Percentiles rank a stretch among this genome's conserved stretches.
Conservation (phyloP, 2,329 filamentous ascomycete genomes). For the Cladosporium sp. region DNA sequence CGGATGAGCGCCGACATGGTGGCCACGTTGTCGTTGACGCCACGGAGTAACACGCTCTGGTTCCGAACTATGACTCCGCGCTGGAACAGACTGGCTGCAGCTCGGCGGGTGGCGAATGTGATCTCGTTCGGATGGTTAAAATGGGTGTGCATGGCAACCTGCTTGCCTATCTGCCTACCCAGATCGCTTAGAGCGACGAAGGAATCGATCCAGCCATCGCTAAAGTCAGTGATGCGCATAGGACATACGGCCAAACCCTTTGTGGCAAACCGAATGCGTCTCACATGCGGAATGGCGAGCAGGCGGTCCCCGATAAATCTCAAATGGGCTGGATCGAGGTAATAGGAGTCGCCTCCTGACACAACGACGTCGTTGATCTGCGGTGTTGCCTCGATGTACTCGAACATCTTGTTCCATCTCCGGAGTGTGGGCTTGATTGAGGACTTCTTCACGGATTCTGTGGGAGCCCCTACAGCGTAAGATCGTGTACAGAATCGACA, state of each 20-base stretch:
- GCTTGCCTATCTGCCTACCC: conserved; percentile 53
- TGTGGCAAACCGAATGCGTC: conserved; percentile 57
- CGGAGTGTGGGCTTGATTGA: conserved; percentile 33
- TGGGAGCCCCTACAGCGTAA: conserved; percentile 55
- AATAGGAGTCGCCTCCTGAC: conserved; percentile 61
- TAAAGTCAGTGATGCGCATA: conserved; percentile 50
- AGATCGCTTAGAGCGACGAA: conserved; percentile 50
- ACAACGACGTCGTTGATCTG: conserved; percentile 57
- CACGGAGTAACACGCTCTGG: conserved; percentile 56
- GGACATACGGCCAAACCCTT: conserved; percentile 60
- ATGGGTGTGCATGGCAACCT: conserved; percentile 61
- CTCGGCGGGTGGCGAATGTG: conserved; percentile 55
- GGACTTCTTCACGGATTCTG: conserved; percentile 43
- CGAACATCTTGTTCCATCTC: conserved; percentile 55
- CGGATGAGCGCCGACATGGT: conserved; percentile 54
- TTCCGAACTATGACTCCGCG: conserved; percentile 56
- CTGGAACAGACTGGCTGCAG: conserved; percentile 48
- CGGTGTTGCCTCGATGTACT: conserved; percentile 51
- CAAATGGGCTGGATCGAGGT: conserved; percentile 51
- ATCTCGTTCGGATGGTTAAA: conserved; percentile 62
- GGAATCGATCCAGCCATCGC: conserved; percentile 52
- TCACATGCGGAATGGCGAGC: conserved; percentile 55
- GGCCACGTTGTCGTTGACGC: conserved; percentile 53
- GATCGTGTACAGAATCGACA: conserved; percentile 61
- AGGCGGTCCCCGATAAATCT: conserved; percentile 52